phyloP scores from a whole-genome alignment of 1,284 basidiomycete genomes.

The Coriolopsis trogii region DNA sequence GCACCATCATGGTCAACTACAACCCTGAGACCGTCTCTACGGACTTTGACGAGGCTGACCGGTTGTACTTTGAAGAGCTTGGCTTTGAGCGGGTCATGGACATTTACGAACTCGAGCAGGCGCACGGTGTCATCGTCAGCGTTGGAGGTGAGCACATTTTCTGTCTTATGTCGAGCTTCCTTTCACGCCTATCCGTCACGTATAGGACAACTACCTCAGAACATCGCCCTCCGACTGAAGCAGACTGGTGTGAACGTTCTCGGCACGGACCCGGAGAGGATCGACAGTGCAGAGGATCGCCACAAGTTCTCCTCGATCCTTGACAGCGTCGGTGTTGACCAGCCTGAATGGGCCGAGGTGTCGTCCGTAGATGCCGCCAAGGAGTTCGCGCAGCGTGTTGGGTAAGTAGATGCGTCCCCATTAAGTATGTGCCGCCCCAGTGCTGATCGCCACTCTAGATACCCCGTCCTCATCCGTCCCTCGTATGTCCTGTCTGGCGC shows the following conservation, averaged over 20 bases:
- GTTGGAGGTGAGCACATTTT: conserved; percentile 98
- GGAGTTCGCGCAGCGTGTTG: conserved; percentile 86
- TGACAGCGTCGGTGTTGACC: conserved; percentile 94
- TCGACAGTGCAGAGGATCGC: conserved; percentile 97
- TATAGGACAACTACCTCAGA: conserved; percentile 92
- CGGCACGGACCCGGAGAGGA: conserved; percentile 94
- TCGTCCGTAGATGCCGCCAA: conserved; percentile 90
- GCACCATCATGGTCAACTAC: conserved; percentile 99
- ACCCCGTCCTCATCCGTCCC: conserved; percentile 94
- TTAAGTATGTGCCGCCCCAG: background rate
- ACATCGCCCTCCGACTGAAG: conserved; percentile 97
- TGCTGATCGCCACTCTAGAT: conserved; percentile 48
- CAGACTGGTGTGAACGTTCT: conserved; percentile 90
- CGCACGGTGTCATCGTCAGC: conserved; percentile 93
- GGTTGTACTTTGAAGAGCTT: conserved; percentile 98
- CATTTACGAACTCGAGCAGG: conserved; percentile 96
- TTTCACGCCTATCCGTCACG: conserved; percentile 5
- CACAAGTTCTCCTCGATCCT: conserved; percentile 99
- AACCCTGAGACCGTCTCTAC: conserved; percentile 99
- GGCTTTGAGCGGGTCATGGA: conserved; percentile 99
- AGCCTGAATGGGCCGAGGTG: conserved; percentile 96
- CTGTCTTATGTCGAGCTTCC: background rate
- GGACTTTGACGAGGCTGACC: conserved; percentile 98
- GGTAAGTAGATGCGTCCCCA: conserved; percentile 43
- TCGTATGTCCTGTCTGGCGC: conserved; percentile 98